These are phyloP conservation scores for Penicillium sp. DNA, from an alignment of 2,329 filamentous ascomycete species.

Conservation along the genomic window DNA sequence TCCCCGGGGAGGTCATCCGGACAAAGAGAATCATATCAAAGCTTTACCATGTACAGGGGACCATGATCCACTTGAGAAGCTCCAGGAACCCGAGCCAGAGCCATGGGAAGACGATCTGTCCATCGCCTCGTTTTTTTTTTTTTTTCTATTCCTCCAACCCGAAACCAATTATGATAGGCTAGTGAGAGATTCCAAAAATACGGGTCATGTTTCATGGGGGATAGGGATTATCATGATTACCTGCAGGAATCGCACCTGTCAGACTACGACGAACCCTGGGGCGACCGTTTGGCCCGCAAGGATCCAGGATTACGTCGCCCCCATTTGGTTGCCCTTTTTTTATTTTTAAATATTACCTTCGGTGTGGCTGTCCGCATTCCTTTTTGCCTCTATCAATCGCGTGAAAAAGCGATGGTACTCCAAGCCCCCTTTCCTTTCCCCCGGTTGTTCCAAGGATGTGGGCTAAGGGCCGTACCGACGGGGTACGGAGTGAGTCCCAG, in stretches of 20 bases:
- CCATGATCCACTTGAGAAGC: constrained; percentile 7
- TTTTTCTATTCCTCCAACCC: neutral
- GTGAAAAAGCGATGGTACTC: neutral
- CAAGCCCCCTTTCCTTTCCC: neutral
- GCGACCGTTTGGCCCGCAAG: constrained; percentile 25
- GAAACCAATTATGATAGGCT: neutral
- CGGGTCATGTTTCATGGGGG: constrained; percentile 1
- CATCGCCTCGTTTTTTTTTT: constrained; percentile 5
- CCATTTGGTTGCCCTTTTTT: neutral
- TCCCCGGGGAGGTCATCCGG: neutral
- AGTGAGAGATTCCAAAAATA: neutral
- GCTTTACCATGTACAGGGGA: neutral
- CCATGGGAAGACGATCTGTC: constrained; percentile 14
- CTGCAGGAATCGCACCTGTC: constrained; percentile 20
- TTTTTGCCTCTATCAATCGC: neutral
- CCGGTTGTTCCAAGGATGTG: neutral
- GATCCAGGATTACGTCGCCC: constrained; percentile 10
- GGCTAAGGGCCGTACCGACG: constrained; percentile 21
- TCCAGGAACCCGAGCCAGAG: constrained; percentile 20
- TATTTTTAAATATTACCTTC: neutral
- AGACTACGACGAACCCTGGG: constrained; percentile 26
- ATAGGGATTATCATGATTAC: constrained; percentile 9
- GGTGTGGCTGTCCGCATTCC: neutral
- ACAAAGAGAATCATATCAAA: neutral
- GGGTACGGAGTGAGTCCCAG: constrained; percentile 10